These are phyloP conservation scores for Delonix regia DNA, from an alignment of 306 rosid species.

Conservation along the genomic window DNA sequence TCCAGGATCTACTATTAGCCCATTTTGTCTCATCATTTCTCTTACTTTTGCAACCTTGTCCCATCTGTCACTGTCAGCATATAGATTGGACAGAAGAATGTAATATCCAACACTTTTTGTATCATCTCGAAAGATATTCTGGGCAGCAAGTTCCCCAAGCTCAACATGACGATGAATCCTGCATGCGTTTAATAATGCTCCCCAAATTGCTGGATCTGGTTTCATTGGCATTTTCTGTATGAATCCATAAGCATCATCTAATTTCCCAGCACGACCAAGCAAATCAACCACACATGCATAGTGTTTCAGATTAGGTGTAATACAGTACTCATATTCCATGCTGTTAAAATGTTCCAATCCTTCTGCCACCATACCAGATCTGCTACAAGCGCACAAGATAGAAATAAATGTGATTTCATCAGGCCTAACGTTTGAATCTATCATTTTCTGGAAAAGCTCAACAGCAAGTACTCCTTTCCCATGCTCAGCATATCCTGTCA, in stretches of 20 bases:
- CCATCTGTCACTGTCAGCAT: conserved; percentile 72
- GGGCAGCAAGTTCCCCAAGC: conserved; percentile 85
- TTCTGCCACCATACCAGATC: conserved; percentile 79
- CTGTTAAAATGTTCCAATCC: conserved; percentile 70
- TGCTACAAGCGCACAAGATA: conserved; percentile 82
- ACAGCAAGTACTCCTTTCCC: conserved; percentile 67
- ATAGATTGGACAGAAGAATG: conserved; percentile 74
- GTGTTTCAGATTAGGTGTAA: conserved; percentile 83
- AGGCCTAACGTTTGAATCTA: conserved; percentile 59
- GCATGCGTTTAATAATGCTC: conserved; percentile 86
- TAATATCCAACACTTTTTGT: conserved; percentile 70
- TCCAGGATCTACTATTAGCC: conserved; percentile 80
- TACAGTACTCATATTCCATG: conserved; percentile 55
- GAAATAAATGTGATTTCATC: conserved; percentile 73
- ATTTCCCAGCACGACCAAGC: conserved; percentile 74
- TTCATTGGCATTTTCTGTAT: conserved; percentile 71
- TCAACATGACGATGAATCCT: conserved; percentile 70
- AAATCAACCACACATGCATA: conserved; percentile 83
- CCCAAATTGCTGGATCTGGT: conserved; percentile 92
- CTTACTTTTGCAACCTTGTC: conserved; percentile 72
- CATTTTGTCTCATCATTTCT: conserved; percentile 71
- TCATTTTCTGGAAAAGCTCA: conserved; percentile 65
- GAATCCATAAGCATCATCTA: conserved; percentile 70
- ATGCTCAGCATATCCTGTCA: conserved; percentile 75
- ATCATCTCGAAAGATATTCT: conserved; percentile 61